Conservation (phyloP, 1,284 basidiomycete species). For the Amanita bisporigera region DNA sequence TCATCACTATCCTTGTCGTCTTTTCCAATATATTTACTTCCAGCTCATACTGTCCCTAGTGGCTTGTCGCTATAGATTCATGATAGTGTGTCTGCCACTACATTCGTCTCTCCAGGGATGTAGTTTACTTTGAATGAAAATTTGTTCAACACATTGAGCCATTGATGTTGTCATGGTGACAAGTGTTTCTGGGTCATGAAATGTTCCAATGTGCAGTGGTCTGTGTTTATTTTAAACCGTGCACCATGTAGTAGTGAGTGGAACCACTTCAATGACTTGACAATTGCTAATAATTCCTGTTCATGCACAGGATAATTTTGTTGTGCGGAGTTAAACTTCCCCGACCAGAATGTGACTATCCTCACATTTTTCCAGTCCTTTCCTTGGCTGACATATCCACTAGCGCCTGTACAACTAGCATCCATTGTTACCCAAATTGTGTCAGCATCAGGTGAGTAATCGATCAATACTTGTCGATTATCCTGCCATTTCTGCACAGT, state of each 20-base stretch:
- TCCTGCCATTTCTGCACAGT: not conserved
- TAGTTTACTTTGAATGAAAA: conserved; percentile 44
- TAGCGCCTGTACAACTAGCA: conserved; percentile 27
- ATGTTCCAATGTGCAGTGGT: conserved; percentile 43
- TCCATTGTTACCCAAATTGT: not conserved
- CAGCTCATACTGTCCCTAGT: conserved; percentile 17
- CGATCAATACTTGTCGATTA: not conserved
- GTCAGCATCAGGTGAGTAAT: not conserved
- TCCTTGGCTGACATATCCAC: conserved; percentile 40
- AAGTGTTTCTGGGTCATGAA: conserved; percentile 42
- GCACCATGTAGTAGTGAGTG: conserved; percentile 35
- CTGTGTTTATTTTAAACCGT: conserved; percentile 40
- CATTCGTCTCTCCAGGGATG: conserved; percentile 40
- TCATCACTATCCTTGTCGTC: conserved; percentile 4
- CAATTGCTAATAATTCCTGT: conserved; percentile 37
- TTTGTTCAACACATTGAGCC: conserved; percentile 36
- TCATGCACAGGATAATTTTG: conserved; percentile 42
- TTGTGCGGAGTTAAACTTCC: conserved; percentile 39
- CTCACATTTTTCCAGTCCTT: conserved; percentile 29
- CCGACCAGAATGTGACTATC: conserved; percentile 35
- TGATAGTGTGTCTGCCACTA: conserved; percentile 44
- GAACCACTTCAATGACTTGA: conserved; percentile 37
- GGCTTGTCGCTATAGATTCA: conserved; percentile 13
- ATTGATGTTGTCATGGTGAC: conserved; percentile 25
- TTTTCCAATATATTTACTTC: conserved; percentile 26